Evolutionary conservation across 1,284 basidiomycete species (phyloP).

Genomic region (Schizophyllum amplum): DNA sequence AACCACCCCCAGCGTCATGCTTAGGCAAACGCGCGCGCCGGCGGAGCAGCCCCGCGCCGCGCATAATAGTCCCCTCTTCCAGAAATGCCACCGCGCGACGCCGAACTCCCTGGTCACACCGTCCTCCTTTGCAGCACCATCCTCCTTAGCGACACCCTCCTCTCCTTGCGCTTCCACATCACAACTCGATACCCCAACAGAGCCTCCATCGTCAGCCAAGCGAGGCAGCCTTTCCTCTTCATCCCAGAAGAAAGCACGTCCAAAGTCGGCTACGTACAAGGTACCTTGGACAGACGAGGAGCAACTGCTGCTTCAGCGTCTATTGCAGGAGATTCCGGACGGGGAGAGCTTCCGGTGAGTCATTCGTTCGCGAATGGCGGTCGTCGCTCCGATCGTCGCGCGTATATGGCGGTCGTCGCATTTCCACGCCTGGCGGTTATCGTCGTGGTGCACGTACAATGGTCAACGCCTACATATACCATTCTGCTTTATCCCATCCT

Average conservation of each 20-base stretch:
- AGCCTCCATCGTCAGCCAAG: constrained; percentile 1
- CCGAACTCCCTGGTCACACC: neutral
- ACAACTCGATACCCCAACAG: neutral
- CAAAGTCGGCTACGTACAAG: constrained; percentile 65
- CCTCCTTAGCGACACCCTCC: neutral
- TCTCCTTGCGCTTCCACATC: constrained; percentile 1
- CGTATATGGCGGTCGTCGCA: no score
- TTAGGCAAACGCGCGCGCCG: constrained; percentile 7
- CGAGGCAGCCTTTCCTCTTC: no score
- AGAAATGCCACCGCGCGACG: neutral
- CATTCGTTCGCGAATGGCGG: no score
- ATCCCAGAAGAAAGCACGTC: constrained; percentile 24
- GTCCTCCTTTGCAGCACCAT: neutral
- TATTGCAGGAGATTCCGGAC: constrained; percentile 66
- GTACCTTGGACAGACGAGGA: constrained; percentile 67
- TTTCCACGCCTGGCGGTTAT: no score
- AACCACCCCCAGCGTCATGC: neutral
- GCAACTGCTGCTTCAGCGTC: constrained; percentile 63
- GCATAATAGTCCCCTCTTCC: neutral
- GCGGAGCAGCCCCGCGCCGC: neutral
- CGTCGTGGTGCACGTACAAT: no score
- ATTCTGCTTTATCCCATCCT: no score
- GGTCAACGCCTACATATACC: no score
- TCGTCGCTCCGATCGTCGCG: no score
- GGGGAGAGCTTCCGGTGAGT: constrained; percentile 66